These are phyloP conservation scores for Neoascochyta sp. DNA, from an alignment of 2,329 filamentous ascomycete species.

Conservation along the genomic window DNA sequence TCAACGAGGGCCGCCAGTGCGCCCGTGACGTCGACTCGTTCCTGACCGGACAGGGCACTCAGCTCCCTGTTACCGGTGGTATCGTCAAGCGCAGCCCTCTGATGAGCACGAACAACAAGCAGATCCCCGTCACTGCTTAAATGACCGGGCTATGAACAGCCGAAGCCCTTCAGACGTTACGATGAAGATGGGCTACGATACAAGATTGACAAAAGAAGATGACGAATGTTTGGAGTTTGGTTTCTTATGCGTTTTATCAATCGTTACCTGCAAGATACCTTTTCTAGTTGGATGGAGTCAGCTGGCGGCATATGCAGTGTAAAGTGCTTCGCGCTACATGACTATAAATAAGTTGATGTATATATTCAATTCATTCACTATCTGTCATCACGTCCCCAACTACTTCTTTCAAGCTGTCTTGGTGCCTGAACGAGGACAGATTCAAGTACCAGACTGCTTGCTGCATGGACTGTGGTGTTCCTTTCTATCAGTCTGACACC, in stretches of 20 bases:
- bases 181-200: slow-evolving; percentile 7
- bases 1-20: slow-evolving; percentile 92
- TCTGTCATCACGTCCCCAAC: no score
- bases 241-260: slow-evolving; percentile 16
- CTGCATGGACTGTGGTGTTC: slow-evolving; percentile 98
- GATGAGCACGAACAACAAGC: slow-evolving; percentile 23
- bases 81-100: slow-evolving; percentile 63
- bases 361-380: slow-evolving; percentile 12
- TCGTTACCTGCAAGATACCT: slow-evolving; percentile 38
- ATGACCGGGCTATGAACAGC: not conserved
- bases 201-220: slow-evolving; percentile 8
- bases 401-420: no score
- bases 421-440: slow-evolving; percentile 85
- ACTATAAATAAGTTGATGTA: slow-evolving; percentile 12
- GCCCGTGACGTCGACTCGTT: slow-evolving; percentile 88
- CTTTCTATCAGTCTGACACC: slow-evolving; percentile 94
- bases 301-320: slow-evolving; percentile 32
- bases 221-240: slow-evolving; percentile 11
- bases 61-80: slow-evolving; percentile 84
- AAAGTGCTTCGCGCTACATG: slow-evolving; percentile 11
- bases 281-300: slow-evolving; percentile 31
- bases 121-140: slow-evolving; percentile 5
- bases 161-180: slow-evolving; percentile 4
- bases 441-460: slow-evolving; percentile 94
- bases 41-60: slow-evolving; percentile 70